Evolutionary conservation across 306 rosid genomes (phyloP), one percentile per base, ranked within the genome.

Genomic region (Trifolium dubium): DNA sequence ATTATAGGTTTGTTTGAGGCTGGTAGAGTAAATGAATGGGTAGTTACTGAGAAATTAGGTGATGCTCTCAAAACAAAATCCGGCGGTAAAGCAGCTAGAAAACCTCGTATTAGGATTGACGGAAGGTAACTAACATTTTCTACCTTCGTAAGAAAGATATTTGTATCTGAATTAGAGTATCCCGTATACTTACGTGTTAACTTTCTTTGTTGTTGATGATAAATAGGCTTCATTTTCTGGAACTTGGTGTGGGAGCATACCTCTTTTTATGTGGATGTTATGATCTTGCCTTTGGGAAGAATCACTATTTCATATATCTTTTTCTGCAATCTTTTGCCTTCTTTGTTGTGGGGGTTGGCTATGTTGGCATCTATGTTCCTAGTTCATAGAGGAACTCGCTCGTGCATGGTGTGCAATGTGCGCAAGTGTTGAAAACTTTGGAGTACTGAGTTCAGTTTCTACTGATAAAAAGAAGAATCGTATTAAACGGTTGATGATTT

Each of bases 31-130:
- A 91, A 91, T 76, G 96, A 93, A 79, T 93, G 97, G 97, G 92
- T 93, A 9, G 97, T 93, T 76, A 93, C 97, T 2, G 96, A 89
- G 87, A 93, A 93, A 91, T 70, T 91, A 63, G 98, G 98, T 53
- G 97, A 91, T 79, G 91, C 92, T 39, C 92, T 91, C 46, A 89
- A 91, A 83, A 79, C 81, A 75, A 89, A 85, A 83, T 66, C 74
- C 29, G 84, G 84, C n/a, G 74, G 78, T 64, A 91, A 91, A 82
- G 75, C 92, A 40, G 80, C 81, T 31, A 85, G 31, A 77, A 91
- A 85, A 53, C 89, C 84, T 64, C 87, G 81, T 5, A 44, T 82
- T n/a, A 75, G 78, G 72, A 47, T 89, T 19, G 85, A 86, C 15
- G 96, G 83, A 81, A 86, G 98, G 98, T 83, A 85, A 35, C 28